A percentile compares a stretch with the other conserved stretches of the same genome.
Conservation (phyloP, 2,329 filamentous ascomycete genomes). For the Rachicladosporium sp. region DNA sequence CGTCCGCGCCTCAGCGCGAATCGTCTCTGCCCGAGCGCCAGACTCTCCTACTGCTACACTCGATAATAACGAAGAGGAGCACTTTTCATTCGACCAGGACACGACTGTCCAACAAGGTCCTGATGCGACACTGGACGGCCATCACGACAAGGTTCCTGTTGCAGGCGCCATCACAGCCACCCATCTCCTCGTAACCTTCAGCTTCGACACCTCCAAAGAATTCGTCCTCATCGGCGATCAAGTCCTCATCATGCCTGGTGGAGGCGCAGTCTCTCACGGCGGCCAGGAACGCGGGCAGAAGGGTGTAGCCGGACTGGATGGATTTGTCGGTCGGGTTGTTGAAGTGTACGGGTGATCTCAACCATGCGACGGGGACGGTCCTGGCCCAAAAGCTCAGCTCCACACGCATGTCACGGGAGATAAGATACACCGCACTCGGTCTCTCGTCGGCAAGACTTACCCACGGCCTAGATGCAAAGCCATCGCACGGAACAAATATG, state of each 20-base stretch:
- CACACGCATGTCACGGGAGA: too few relatives aligned
- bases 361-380: neutral
- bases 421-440: too few relatives aligned
- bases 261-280: constrained; percentile 46
- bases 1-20: constrained; percentile 66
- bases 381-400: too few relatives aligned
- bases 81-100: constrained; percentile 17
- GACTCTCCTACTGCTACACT: constrained; percentile 23
- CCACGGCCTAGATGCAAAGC: too few relatives aligned
- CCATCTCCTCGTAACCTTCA: constrained; percentile 47
- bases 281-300: constrained; percentile 39
- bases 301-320: constrained; percentile 50
- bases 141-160: constrained; percentile 7
- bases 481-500: too few relatives aligned
- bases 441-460: too few relatives aligned
- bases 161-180: constrained; percentile 15
- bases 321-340: constrained; percentile 54
- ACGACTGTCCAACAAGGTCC: constrained; percentile 6
- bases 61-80: neutral
- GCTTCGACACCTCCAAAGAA: constrained; percentile 56
- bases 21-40: constrained; percentile 37
- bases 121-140: neutral
- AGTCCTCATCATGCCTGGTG: constrained; percentile 60
- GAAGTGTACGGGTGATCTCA: constrained; percentile 21
- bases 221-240: constrained; percentile 62